Evolutionary conservation across 1,284 basidiomycete species (phyloP).

Genomic region (Sporisorium scitamineum): DNA sequence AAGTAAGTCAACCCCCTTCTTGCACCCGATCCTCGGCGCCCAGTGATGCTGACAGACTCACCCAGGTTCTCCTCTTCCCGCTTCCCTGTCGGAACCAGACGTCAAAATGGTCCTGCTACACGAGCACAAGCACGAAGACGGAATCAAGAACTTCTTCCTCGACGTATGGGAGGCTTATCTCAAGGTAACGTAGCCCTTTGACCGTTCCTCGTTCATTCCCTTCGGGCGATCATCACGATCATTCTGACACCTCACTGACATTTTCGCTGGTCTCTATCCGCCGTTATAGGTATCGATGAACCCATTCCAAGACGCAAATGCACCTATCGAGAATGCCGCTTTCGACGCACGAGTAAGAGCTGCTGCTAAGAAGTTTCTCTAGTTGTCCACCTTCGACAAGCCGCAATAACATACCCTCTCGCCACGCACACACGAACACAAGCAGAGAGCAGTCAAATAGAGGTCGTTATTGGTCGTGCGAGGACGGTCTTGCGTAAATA

Average conservation of each 20-base stretch:
- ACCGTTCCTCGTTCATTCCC: too few relatives aligned
- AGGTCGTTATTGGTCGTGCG: too few relatives aligned
- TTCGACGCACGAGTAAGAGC: conserved; percentile 60
- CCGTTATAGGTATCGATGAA: conserved; percentile 54
- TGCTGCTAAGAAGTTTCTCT: conserved; percentile 63
- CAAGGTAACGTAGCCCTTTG: conserved; percentile 49
- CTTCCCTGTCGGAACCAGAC: conserved; percentile 34
- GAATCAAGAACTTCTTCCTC: conserved; percentile 66
- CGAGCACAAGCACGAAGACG: conserved; percentile 68
- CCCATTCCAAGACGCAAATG: conserved; percentile 63
- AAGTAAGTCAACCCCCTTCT: conserved; percentile 47
- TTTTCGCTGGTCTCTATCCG: too few relatives aligned
- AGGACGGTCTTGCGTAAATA: conserved; percentile 17
- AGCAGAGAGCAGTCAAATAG: neutral
- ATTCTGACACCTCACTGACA: neutral
- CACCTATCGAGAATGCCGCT: conserved; percentile 52
- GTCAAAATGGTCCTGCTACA: conserved; percentile 66
- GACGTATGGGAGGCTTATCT: conserved; percentile 67
- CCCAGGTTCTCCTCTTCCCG: neutral
- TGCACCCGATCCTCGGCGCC: neutral
- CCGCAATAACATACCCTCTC: neutral
- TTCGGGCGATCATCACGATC: neutral
- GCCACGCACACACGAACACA: conserved; percentile 2
- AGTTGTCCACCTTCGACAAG: neutral
- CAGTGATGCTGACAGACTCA: neutral